phyloP scores from a whole-genome alignment of 495 filamentous ascomycete genomes.

The Xylaria palmicola region DNA sequence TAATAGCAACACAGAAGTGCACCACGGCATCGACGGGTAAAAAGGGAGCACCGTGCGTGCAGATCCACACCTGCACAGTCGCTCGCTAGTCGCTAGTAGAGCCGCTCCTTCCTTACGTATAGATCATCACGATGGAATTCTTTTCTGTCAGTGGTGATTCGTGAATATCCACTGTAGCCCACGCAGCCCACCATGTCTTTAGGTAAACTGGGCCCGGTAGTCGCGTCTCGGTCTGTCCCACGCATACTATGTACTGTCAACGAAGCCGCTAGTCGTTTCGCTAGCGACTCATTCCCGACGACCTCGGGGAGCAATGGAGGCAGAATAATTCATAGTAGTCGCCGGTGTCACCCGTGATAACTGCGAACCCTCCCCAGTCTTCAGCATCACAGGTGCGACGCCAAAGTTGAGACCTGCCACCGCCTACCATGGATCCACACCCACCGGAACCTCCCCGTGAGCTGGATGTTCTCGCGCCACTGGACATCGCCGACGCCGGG shows the following conservation, averaged over 20 bases:
- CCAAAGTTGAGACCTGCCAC: no score
- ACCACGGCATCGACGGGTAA: no score
- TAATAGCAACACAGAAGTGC: no score
- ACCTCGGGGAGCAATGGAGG: not conserved
- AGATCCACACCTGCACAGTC: no score
- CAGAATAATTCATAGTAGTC: not conserved
- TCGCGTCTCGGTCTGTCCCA: no score
- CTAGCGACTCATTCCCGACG: not conserved
- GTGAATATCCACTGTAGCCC: not conserved
- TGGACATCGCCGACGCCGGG: not conserved
- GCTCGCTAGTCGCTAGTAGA: no score
- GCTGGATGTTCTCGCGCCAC: slow-evolving; percentile 2
- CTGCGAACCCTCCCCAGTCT: not conserved
- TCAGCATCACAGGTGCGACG: not conserved
- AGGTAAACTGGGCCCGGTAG: not conserved
- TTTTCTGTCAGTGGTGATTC: not conserved
- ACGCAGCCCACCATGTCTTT: no score
- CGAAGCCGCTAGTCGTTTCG: not conserved
- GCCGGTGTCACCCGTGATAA: not conserved
- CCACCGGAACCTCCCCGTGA: slow-evolving; percentile 2
- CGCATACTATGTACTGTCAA: not conserved
- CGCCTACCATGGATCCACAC: not conserved
- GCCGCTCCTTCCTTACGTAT: no score
- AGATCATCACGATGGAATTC: not conserved
- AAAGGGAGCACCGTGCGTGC: no score